phyloP scores from a whole-genome alignment of 148 eudicot species.

The Pharnaceum exiguum region DNA sequence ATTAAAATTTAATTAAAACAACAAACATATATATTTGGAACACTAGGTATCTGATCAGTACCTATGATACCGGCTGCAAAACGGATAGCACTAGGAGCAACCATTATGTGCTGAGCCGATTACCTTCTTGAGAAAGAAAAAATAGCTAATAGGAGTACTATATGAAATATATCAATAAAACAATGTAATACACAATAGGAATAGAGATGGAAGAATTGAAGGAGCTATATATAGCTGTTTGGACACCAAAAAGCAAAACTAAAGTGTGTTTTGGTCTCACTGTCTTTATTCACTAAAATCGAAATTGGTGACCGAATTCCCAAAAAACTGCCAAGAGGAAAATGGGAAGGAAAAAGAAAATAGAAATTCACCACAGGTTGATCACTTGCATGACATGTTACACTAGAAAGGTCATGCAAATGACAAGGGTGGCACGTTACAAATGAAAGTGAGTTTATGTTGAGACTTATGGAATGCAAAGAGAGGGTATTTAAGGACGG shows the following conservation, averaged over 20 bases:
- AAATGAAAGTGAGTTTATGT: constrained; percentile 5
- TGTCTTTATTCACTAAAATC: not conserved
- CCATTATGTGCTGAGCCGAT: constrained; percentile 19
- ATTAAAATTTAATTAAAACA: not conserved
- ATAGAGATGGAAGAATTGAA: not conserved
- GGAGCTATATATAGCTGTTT: not conserved
- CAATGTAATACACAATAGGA: not conserved
- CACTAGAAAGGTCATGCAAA: constrained; percentile 12
- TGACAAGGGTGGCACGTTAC: constrained; percentile 3
- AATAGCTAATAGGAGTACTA: not conserved
- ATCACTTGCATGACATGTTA: constrained; percentile 23
- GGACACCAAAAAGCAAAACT: not conserved
- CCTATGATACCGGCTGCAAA: constrained; percentile 44
- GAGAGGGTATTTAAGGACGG: not conserved
- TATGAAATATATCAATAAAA: not conserved
- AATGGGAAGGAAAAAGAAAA: not conserved
- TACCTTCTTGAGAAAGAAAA: not conserved
- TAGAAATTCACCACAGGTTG: constrained; percentile 7
- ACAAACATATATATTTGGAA: not conserved
- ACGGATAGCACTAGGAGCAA: constrained; percentile 24
- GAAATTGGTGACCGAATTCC: not conserved
- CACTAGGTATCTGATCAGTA: not conserved
- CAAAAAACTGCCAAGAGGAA: constrained; percentile 1
- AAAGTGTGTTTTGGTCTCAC: not conserved
- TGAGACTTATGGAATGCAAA: not conserved